A percentile compares a stretch with the other conserved stretches of the same genome.
Evolutionary conservation across 306 rosid species (phyloP).

Genomic region (Inga laurina): DNA sequence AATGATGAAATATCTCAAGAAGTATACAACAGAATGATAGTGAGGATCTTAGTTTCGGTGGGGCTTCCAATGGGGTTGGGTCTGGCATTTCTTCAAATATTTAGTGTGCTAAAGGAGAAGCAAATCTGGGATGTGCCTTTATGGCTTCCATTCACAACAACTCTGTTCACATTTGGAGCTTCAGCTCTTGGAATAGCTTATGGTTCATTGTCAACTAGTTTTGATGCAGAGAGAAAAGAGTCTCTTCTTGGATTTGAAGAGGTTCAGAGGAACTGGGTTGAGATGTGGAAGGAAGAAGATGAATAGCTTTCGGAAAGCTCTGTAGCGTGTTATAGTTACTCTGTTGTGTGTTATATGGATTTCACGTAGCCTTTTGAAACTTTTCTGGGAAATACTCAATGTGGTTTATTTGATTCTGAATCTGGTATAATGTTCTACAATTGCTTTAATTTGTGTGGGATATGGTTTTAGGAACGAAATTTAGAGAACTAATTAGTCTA

Average conservation of each 20-base stretch:
- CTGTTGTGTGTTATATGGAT: not conserved
- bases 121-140: constrained; percentile 57
- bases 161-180: constrained; percentile 61
- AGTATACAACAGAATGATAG: constrained; percentile 60
- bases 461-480: not conserved
- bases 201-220: constrained; percentile 75
- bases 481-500: not conserved
- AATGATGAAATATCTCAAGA: constrained; percentile 59
- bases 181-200: constrained; percentile 74
- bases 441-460: not conserved
- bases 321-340: not conserved
- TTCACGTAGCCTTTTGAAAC: not conserved
- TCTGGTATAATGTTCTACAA: not conserved
- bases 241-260: constrained; percentile 73
- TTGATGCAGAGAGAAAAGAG: constrained; percentile 71
- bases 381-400: not conserved
- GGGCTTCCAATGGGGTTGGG: constrained; percentile 76
- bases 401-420: not conserved
- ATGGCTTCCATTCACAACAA: constrained; percentile 75
- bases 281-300: constrained; percentile 86
- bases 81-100: constrained; percentile 50
- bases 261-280: constrained; percentile 68
- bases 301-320: not conserved
- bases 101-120: constrained; percentile 53
- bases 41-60: constrained; percentile 61